Conservation (phyloP, 495 filamentous ascomycete species). For the Xylaria flabelliformis region DNA sequence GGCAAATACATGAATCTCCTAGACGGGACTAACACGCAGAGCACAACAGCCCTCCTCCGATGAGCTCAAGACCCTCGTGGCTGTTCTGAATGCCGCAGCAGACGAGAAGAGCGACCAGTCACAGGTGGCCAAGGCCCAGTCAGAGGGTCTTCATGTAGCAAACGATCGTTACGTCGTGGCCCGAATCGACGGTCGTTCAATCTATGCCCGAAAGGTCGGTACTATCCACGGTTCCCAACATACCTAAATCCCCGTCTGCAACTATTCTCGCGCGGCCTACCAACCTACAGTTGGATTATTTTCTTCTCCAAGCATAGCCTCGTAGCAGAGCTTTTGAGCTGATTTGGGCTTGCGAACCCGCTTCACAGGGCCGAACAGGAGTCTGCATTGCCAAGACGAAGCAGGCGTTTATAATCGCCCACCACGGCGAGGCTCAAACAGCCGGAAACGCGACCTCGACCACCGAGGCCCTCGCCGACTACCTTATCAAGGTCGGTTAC, state of each 20-base stretch:
- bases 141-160: slow-evolving; percentile 71
- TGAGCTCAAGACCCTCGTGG: slow-evolving; percentile 64
- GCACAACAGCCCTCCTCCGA: slow-evolving; percentile 57
- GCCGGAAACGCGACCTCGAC: slow-evolving; percentile 69
- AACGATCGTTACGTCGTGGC: slow-evolving; percentile 75
- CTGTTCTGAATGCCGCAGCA: slow-evolving; percentile 54
- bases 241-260: neutral
- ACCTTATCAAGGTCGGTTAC: slow-evolving; percentile 73
- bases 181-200: slow-evolving; percentile 73
- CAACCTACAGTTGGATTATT: neutral
- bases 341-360: slow-evolving; percentile 18
- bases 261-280: neutral
- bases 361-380: slow-evolving; percentile 76
- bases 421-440: slow-evolving; percentile 74
- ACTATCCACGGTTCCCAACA: slow-evolving; percentile 3
- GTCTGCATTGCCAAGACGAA: slow-evolving; percentile 79
- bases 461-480: slow-evolving; percentile 75
- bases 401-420: slow-evolving; percentile 83
- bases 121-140: slow-evolving; percentile 54
- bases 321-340: neutral
- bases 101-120: slow-evolving; percentile 26
- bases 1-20: neutral
- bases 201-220: slow-evolving; percentile 86
- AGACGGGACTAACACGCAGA: slow-evolving; percentile 10
- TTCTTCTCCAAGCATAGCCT: slow-evolving; percentile 8